These are phyloP conservation scores for Chloranthus sessilifolius DNA, from an alignment of 164 flowering plant species.

Conservation along the genomic window DNA sequence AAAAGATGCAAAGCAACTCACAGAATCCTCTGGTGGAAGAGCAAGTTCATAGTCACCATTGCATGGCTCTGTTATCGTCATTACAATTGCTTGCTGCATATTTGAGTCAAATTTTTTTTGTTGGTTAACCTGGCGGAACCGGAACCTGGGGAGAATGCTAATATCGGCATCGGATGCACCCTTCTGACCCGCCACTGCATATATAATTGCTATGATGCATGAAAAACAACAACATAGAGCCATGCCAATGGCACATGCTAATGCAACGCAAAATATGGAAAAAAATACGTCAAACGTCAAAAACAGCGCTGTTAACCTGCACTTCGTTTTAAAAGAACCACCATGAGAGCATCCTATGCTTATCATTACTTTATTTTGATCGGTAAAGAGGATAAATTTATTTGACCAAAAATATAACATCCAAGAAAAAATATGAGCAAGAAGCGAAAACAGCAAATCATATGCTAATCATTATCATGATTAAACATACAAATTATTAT, in stretches of 20 bases:
- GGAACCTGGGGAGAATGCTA: slow-evolving; percentile 49
- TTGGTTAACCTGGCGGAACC: slow-evolving; percentile 23
- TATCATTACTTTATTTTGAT: too few relatives aligned
- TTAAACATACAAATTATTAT: too few relatives aligned
- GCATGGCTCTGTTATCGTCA: slow-evolving; percentile 14
- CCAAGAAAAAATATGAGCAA: background rate
- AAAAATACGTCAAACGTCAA: slow-evolving; percentile 73
- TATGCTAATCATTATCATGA: too few relatives aligned
- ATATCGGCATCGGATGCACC: slow-evolving; percentile 72
- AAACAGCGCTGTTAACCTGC: slow-evolving; percentile 72
- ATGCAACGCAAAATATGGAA: slow-evolving; percentile 50
- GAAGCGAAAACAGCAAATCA: too few relatives aligned
- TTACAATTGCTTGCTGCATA: slow-evolving; percentile 22
- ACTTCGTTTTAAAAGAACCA: slow-evolving; percentile 8
- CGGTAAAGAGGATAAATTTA: too few relatives aligned
- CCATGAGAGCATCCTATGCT: too few relatives aligned
- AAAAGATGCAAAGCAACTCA: slow-evolving; percentile 31
- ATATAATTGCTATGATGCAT: slow-evolving; percentile 40
- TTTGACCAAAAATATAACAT: background rate
- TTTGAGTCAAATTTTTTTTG: slow-evolving; percentile 9
- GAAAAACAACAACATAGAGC: slow-evolving; percentile 60
- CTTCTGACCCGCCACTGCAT: slow-evolving; percentile 45
- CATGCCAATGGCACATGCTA: slow-evolving; percentile 48
- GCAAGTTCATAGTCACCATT: slow-evolving; percentile 28
- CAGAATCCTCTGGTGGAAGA: slow-evolving; percentile 62